Base-by-base conservation (phyloP, 306 rosid species). In the Cucurbita maxima region DNA sequence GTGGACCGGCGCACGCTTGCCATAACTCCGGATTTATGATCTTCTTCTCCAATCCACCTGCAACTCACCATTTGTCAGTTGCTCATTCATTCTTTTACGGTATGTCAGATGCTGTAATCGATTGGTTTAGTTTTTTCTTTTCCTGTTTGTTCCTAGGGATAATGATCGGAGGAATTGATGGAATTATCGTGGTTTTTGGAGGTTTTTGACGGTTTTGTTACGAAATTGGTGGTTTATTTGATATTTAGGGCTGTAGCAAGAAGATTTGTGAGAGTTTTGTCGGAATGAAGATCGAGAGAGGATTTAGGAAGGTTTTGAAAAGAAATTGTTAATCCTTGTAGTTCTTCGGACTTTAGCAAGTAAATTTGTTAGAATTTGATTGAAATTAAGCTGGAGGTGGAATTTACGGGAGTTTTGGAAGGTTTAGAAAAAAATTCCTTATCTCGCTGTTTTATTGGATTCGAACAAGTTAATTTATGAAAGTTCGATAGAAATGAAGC, bases 1-100 rank as follows among this genome's bases (percentile, higher is more conserved):
- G 87, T 9, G 98, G 97, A 60, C 98, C 98, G 25, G 98, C 97
- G 81, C 98, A 93, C 38, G 97, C 96, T 79, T 93, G 98, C 98
- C 98, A 93, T 10, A 93, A 84, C 86, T 90, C 97, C 43, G 80
- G 87, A 76, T 93, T 93, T 59, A 86, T 89, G 85, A 76, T 82
- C 87, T 80, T 88, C 82, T 75, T 75, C 72, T 75, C 78, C 53
- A 48, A 38, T 34, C 81, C 83, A 75, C 86, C 92, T 81, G 74
- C 84, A 12, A 83, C 81, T 72, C 77, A 79, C 64, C 83, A 79
- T 75, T 74, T 70, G 76, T 77, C 82, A 38, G 34, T 22, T 53
- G 44, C 15, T 7, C 68, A 76, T 19, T 61, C 48, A 61, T 9
- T 58, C 10, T 12, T 13, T 30, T 58, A 58, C 72, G 72, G 72